Evolutionary conservation across 169 alveolate genomes (phyloP).

Genomic region (Toxoplasma gondii): DNA sequence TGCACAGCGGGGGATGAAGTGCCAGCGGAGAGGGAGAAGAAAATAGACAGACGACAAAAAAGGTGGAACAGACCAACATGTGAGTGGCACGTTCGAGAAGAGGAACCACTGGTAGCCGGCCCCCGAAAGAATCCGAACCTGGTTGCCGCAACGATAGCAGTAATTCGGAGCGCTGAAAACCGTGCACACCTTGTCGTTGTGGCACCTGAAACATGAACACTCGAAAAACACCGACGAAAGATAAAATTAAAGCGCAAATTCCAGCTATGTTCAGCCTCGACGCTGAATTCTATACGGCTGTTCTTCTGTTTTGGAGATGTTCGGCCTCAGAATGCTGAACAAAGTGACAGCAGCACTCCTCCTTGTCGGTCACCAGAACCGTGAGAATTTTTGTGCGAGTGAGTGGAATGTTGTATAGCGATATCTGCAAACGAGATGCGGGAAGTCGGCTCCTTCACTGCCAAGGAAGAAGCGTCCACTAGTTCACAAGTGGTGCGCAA

Average conservation of each 20-base stretch:
- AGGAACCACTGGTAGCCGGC: too few species aligned
- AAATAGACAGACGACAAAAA: neutral
- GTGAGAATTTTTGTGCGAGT: too few species aligned
- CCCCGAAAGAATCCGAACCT: slow-evolving; percentile 75
- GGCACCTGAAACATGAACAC: slow-evolving; percentile 69
- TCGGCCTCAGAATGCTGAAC: neutral
- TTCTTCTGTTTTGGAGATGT: neutral
- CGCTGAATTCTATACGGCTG: neutral
- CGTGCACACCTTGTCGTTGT: slow-evolving; percentile 94
- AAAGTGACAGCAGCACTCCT: neutral
- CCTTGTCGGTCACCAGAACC: slow-evolving; percentile 65
- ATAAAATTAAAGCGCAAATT: neutral
- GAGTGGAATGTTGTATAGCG: too few species aligned
- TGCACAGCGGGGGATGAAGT: too few species aligned
- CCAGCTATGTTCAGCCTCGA: too few species aligned
- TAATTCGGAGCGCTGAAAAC: slow-evolving; percentile 99
- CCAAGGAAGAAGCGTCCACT: too few species aligned
- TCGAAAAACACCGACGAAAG: neutral
- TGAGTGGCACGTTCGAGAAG: neutral
- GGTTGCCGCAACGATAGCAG: slow-evolving; percentile 98
- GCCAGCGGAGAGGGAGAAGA: too few species aligned
- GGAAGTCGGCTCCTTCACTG: too few species aligned
- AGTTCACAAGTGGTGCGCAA: too few species aligned
- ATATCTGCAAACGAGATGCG: too few species aligned
- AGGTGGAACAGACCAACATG: neutral